These are phyloP conservation scores for Cutaneotrichosporon dermatis DNA, from an alignment of 1,284 basidiomycete species.

Conservation along the genomic window DNA sequence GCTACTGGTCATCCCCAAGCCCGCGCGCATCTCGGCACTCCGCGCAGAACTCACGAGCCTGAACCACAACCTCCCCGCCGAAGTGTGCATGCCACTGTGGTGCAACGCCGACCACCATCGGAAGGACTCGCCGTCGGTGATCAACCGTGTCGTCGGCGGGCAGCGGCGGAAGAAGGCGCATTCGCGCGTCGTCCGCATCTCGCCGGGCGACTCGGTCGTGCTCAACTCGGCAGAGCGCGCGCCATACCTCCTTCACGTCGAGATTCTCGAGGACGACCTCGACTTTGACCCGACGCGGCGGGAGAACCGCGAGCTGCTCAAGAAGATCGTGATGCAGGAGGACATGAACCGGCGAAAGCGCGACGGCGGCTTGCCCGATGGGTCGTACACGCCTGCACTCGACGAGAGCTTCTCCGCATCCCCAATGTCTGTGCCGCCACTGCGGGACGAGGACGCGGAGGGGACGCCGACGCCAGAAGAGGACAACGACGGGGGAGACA, in stretches of 20 bases:
- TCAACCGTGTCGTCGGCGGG: constrained; percentile 4
- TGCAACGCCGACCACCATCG: constrained; percentile 60
- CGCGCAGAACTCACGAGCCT: constrained; percentile 91
- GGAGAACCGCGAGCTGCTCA: constrained; percentile 78
- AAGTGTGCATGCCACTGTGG: constrained; percentile 93
- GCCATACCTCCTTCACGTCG: constrained; percentile 88
- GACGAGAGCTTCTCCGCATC: constrained; percentile 20
- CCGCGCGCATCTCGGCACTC: constrained; percentile 88
- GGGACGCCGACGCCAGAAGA: neutral
- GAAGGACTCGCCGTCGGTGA: neutral
- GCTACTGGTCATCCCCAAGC: constrained; percentile 85
- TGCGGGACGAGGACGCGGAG: neutral
- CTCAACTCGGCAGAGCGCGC: constrained; percentile 96
- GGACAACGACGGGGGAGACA: constrained; percentile 2
- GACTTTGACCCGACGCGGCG: constrained; percentile 87
- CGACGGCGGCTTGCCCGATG: constrained; percentile 29
- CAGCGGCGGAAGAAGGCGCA: constrained; percentile 60
- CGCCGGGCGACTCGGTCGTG: constrained; percentile 95
- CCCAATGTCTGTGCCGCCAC: constrained; percentile 23
- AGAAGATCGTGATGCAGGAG: constrained; percentile 75
- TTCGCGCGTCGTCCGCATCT: constrained; percentile 93
- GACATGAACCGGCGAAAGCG: constrained; percentile 46
- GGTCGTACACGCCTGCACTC: neutral
- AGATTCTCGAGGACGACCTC: constrained; percentile 84
- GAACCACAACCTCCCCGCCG: constrained; percentile 92